Evolutionary conservation across 108 stramenopile species (phyloP).

Genomic region (Hondaea fermentalgiana): DNA sequence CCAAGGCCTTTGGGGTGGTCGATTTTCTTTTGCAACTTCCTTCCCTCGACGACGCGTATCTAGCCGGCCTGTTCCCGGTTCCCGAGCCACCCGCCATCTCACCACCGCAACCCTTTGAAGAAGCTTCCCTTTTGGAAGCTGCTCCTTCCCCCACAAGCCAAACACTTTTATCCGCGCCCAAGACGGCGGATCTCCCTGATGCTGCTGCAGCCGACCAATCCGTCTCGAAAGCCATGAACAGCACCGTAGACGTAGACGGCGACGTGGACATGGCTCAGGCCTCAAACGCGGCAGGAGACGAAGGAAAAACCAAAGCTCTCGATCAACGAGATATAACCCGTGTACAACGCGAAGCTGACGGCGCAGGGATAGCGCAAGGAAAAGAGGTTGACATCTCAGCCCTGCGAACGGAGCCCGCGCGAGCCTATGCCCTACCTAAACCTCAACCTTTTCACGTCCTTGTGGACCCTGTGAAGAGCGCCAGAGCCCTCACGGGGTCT

Average conservation of each 20-base stretch:
- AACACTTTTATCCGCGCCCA: not conserved
- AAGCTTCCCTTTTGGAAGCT: not conserved
- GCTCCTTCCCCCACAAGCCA: not conserved
- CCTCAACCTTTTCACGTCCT: not conserved
- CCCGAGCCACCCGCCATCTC: not conserved
- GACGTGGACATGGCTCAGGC: no score
- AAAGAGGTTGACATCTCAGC: not conserved
- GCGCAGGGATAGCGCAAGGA: not conserved
- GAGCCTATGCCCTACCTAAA: not conserved
- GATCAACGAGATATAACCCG: no score
- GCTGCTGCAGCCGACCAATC: no score
- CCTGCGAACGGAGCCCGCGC: not conserved
- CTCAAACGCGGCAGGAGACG: no score
- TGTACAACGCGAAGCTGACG: no score
- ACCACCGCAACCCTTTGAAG: not conserved
- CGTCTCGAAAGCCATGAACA: no score
- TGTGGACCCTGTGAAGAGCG: not conserved
- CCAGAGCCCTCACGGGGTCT: not conserved
- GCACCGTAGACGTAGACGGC: no score
- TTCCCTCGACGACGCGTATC: not conserved
- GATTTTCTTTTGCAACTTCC: not conserved
- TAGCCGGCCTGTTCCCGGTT: not conserved
- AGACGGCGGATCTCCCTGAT: no score
- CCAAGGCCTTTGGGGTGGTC: not conserved
- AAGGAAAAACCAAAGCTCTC: no score